A percentile compares a stretch with the other conserved stretches of the same genome.
Evolutionary conservation across 768 basidiomycete genomes (phyloP).

Genomic region (Nidularia pulvinata): DNA sequence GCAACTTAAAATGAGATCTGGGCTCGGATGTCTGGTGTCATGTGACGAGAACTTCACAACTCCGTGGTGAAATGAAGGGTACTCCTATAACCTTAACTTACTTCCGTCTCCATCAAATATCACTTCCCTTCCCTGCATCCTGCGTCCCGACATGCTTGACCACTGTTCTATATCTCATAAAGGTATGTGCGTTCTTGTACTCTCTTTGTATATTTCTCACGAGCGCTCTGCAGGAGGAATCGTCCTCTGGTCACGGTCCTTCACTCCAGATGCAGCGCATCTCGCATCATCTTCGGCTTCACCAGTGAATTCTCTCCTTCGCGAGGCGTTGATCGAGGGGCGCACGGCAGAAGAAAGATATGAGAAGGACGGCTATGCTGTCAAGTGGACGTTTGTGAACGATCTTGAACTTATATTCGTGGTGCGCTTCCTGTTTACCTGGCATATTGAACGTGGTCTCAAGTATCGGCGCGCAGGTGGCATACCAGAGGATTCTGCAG

Average conservation of each 20-base stretch:
- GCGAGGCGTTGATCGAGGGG: conserved; percentile 91
- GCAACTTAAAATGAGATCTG: too few relatives aligned
- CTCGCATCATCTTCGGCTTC: conserved; percentile 72
- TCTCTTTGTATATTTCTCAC: background rate
- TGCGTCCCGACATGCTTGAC: conserved; percentile 68
- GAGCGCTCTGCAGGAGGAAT: conserved; percentile 66
- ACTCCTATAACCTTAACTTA: too few relatives aligned
- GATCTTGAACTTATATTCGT: conserved; percentile 97
- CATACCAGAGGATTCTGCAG: conserved; percentile 95
- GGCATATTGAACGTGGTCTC: conserved; percentile 4
- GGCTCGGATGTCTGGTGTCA: too few relatives aligned
- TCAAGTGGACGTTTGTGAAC: conserved; percentile 95
- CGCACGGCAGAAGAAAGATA: conserved; percentile 80
- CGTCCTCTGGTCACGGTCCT: conserved; percentile 93
- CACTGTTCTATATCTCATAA: conserved; percentile 96
- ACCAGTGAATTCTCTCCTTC: conserved; percentile 87
- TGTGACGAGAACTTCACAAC: too few relatives aligned
- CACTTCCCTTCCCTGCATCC: background rate
- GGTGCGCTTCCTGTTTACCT: conserved; percentile 33
- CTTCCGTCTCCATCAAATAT: too few relatives aligned
- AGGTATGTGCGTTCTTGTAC: conserved; percentile 40
- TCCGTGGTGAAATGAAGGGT: too few relatives aligned
- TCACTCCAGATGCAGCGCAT: conserved; percentile 82
- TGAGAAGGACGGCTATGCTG: conserved; percentile 93
- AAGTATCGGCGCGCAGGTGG: conserved; percentile 55